Conservation (phyloP, 306 rosid genomes). For the Malus sylvestris region DNA sequence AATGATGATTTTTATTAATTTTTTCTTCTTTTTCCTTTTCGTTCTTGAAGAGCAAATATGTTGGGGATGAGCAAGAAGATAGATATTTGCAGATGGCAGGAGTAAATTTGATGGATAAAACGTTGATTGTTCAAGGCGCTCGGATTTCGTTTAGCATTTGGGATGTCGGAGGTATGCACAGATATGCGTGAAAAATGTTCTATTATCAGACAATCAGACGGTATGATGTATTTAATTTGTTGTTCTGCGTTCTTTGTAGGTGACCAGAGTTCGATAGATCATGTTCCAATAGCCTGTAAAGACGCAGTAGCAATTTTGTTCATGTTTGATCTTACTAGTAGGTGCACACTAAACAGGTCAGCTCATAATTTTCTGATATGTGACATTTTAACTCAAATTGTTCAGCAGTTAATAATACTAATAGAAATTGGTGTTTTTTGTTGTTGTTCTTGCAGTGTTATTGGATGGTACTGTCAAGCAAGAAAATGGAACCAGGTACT, state of each 20-base stretch:
- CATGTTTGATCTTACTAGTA: slow-evolving; percentile 94
- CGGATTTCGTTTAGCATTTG: slow-evolving; percentile 70
- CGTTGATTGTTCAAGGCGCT: slow-evolving; percentile 62
- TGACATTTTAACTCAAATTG: background rate
- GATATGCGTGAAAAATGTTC: background rate
- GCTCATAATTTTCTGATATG: background rate
- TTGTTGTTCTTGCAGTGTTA: slow-evolving; percentile 47
- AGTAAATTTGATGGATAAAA: slow-evolving; percentile 78
- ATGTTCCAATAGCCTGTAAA: slow-evolving; percentile 91
- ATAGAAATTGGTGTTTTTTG: background rate
- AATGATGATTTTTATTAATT: background rate
- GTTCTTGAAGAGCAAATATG: slow-evolving; percentile 59
- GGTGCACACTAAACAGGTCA: slow-evolving; percentile 72
- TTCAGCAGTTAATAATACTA: background rate
- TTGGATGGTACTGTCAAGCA: slow-evolving; percentile 78
- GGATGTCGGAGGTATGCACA: slow-evolving; percentile 77
- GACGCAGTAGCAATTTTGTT: slow-evolving; percentile 90
- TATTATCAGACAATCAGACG: background rate
- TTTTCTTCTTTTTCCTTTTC: background rate
- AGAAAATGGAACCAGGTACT: slow-evolving; percentile 97
- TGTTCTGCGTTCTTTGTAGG: slow-evolving; percentile 35
- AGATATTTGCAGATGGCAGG: slow-evolving; percentile 71
- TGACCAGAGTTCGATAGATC: slow-evolving; percentile 49
- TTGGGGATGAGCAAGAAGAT: slow-evolving; percentile 79
- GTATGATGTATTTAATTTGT: background rate